Evolutionary conservation across 352 stramenopile species (phyloP).

Genomic region (Phytophthora macrochlamydospora): DNA sequence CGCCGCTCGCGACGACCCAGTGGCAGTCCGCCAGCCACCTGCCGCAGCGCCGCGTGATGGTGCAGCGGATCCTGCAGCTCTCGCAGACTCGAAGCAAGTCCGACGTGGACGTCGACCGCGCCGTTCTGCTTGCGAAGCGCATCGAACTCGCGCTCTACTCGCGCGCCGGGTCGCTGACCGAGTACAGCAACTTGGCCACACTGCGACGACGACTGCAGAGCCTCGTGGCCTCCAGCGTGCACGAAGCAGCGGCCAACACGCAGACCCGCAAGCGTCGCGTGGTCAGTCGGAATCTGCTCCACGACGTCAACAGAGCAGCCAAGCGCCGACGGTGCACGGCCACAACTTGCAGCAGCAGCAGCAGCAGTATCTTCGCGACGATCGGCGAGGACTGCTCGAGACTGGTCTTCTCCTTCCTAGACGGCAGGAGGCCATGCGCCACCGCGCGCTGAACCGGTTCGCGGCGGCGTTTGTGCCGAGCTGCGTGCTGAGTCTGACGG

Average conservation of each 20-base stretch:
- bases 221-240: constrained; percentile 69
- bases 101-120: constrained; percentile 13
- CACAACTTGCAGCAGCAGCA: constrained; percentile 4
- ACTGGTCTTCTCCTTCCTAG: constrained; percentile 62
- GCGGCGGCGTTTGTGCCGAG: constrained; percentile 51
- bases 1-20: constrained; percentile 15
- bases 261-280: constrained; percentile 31
- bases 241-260: constrained; percentile 54
- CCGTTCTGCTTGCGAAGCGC: constrained; percentile 62
- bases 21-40: constrained; percentile 70
- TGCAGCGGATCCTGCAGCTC: constrained; percentile 74
- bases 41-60: constrained; percentile 66
- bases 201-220: constrained; percentile 73
- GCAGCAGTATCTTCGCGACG: constrained; percentile 26
- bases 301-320: constrained; percentile 6
- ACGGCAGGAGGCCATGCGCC: constrained; percentile 62
- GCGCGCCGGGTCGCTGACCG: constrained; percentile 59
- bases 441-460: constrained; percentile 55
- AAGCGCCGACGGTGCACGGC: constrained; percentile 48
- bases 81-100: constrained; percentile 35
- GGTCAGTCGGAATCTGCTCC: constrained; percentile 25
- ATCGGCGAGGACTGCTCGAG: constrained; percentile 55
- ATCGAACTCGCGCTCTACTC: constrained; percentile 82
- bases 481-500: constrained; percentile 54
- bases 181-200: constrained; percentile 76